Conservation (phyloP, 2,329 filamentous ascomycete species). For the Sporothrix phasma region DNA sequence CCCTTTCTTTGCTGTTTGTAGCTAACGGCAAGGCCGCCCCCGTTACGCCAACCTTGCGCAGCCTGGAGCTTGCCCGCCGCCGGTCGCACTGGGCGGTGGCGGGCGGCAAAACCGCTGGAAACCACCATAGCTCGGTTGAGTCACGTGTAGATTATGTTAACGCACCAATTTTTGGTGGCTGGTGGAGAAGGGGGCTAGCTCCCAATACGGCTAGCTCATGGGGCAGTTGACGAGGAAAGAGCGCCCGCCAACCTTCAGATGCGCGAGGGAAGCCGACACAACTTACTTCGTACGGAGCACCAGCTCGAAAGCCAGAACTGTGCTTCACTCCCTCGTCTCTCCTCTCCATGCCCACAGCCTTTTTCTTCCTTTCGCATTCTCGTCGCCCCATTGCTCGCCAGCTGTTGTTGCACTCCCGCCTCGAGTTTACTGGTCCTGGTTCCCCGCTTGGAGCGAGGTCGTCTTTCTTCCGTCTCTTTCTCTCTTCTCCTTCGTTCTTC, state of each 20-base stretch:
- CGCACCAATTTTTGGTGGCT: neutral
- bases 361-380: no score
- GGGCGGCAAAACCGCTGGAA: constrained; percentile 19
- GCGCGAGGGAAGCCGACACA: constrained; percentile 8
- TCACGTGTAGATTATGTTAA: constrained; percentile 15
- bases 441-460: neutral
- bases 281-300: no score
- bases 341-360: neutral
- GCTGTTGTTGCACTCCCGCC: neutral
- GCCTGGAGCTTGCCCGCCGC: constrained; percentile 22
- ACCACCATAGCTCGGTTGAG: neutral
- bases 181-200: neutral
- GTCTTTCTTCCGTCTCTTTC: neutral
- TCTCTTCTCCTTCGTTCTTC: neutral
- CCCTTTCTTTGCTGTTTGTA: constrained; percentile 5
- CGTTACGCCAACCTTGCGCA: constrained; percentile 27
- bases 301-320: neutral
- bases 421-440: neutral
- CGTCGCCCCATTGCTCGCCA: neutral
- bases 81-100: constrained; percentile 12
- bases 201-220: neutral
- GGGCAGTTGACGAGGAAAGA: constrained; percentile 1
- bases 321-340: neutral
- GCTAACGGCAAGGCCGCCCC: neutral
- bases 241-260: neutral